Evolutionary conservation across 2,329 filamentous ascomycete species (phyloP).

Genomic region (Aspergillus sp.): DNA sequence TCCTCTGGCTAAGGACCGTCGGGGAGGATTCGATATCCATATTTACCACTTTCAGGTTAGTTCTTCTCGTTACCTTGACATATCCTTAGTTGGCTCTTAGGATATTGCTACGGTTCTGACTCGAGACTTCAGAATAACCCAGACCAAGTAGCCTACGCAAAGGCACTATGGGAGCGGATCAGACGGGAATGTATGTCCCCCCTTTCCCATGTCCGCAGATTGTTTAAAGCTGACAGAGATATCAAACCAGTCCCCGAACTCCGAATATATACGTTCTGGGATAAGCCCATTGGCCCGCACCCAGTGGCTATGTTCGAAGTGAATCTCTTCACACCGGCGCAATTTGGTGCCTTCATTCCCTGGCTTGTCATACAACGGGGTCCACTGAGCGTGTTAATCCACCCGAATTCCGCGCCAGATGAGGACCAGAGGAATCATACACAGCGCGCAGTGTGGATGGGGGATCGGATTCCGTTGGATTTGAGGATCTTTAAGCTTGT

Average conservation of each 20-base stretch:
- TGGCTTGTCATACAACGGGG: conserved; percentile 84
- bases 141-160: conserved; percentile 66
- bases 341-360: conserved; percentile 85
- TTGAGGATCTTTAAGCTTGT: conserved; percentile 37
- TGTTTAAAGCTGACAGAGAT: no score
- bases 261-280: conserved; percentile 76
- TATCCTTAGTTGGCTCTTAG: not conserved
- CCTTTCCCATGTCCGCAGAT: not conserved
- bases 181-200: conserved; percentile 68
- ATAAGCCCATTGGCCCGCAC: conserved; percentile 77
- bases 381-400: conserved; percentile 73
- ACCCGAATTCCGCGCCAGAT: conserved; percentile 67
- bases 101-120: not conserved
- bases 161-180: conserved; percentile 73
- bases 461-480: conserved; percentile 47
- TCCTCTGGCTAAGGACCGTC: conserved; percentile 64
- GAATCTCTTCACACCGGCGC: conserved; percentile 77
- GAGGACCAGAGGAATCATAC: conserved; percentile 56
- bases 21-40: conserved; percentile 82
- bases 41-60: conserved; percentile 71
- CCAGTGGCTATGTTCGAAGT: conserved; percentile 90
- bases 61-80: not conserved
- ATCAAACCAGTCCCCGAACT: conserved; percentile 67
- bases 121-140: conserved; percentile 49
- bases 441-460: conserved; percentile 46